Conservation (phyloP, 73 alveolate species). For the Durusdinium trenchii region DNA sequence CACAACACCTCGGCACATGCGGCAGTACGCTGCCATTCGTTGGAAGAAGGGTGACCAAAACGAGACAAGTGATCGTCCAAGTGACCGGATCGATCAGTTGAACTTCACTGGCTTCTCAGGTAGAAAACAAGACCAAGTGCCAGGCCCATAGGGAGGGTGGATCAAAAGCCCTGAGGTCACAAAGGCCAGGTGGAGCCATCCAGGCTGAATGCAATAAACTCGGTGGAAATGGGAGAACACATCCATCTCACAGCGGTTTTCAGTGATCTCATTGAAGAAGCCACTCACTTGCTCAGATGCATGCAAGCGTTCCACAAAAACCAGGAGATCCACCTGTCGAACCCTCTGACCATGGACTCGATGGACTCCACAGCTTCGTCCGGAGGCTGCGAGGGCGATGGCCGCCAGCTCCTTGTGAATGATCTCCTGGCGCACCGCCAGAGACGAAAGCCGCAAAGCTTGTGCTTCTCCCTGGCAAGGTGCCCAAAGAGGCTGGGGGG, state of each 20-base stretch:
- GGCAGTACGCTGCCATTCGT: no score
- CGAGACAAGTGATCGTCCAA: no score
- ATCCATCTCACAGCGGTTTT: conserved; percentile 49
- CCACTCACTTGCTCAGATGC: conserved; percentile 35
- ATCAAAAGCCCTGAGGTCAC: conserved; percentile 51
- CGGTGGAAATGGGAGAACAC: conserved; percentile 55
- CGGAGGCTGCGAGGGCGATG: conserved; percentile 1
- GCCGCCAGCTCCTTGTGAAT: conserved; percentile 17
- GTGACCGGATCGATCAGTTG: no score
- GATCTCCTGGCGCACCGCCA: conserved; percentile 16
- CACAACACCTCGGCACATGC: no score
- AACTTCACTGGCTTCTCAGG: background rate
- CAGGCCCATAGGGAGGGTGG: conserved; percentile 81
- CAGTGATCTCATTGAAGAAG: conserved; percentile 29
- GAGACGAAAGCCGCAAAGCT: background rate
- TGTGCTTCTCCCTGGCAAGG: background rate
- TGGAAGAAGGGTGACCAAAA: no score
- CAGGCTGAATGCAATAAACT: background rate
- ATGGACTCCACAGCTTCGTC: background rate
- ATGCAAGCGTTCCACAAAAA: conserved; percentile 1
- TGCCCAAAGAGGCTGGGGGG: no score
- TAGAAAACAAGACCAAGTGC: conserved; percentile 37
- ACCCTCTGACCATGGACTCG: background rate
- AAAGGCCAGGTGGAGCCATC: background rate
- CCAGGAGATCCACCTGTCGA: background rate